Evolutionary conservation across 2,329 filamentous ascomycete genomes (phyloP).

Genomic region (Penicillium sp.): DNA sequence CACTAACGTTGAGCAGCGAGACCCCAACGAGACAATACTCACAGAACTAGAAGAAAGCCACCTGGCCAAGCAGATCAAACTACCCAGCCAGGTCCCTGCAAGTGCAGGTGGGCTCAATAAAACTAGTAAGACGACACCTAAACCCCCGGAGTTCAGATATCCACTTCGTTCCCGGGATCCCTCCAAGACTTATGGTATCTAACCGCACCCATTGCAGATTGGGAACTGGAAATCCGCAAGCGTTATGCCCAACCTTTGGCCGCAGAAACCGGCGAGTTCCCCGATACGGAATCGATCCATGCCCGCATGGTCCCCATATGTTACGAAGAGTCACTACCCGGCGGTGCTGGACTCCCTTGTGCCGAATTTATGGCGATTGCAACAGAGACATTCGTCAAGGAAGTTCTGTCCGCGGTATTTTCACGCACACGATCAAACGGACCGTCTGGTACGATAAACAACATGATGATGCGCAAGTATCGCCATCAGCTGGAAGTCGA

Average conservation of each 20-base stretch:
- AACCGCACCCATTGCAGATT: slow-evolving; percentile 45
- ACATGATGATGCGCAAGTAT: slow-evolving; percentile 80
- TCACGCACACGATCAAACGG: slow-evolving; percentile 59
- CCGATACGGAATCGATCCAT: slow-evolving; percentile 58
- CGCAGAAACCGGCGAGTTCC: slow-evolving; percentile 64
- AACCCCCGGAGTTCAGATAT: slow-evolving; percentile 4
- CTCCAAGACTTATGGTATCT: slow-evolving; percentile 9
- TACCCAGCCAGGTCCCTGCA: slow-evolving; percentile 64
- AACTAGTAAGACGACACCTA: slow-evolving; percentile 60
- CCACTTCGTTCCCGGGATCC: slow-evolving; percentile 4
- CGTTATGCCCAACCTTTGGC: slow-evolving; percentile 64
- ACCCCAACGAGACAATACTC: slow-evolving; percentile 32
- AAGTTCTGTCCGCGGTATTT: slow-evolving; percentile 58
- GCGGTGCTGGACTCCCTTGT: slow-evolving; percentile 55
- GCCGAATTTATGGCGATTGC: slow-evolving; percentile 64
- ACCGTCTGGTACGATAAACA: slow-evolving; percentile 64
- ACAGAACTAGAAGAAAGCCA: slow-evolving; percentile 48
- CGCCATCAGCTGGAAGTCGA: slow-evolving; percentile 73
- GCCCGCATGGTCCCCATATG: slow-evolving; percentile 65
- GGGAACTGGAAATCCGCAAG: slow-evolving; percentile 67
- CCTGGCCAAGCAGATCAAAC: slow-evolving; percentile 50
- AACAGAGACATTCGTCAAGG: slow-evolving; percentile 65
- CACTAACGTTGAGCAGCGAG: slow-evolving; percentile 31
- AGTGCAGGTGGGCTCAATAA: slow-evolving; percentile 76
- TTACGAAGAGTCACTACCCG: slow-evolving; percentile 63